Conservation (phyloP, 2,329 filamentous ascomycete genomes). For the Penicillium sp. region DNA sequence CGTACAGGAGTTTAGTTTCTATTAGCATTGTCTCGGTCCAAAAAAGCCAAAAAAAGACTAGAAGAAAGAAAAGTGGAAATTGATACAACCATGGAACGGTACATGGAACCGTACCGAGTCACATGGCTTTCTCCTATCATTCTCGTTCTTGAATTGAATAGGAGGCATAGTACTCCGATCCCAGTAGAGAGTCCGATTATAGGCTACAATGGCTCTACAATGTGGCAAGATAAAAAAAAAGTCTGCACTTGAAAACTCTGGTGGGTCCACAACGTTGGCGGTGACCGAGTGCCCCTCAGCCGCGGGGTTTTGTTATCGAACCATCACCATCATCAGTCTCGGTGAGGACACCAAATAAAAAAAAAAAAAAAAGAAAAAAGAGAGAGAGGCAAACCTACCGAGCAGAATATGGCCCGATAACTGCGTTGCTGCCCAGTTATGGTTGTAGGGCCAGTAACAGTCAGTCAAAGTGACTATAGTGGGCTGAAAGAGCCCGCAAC, state of each 20-base stretch:
- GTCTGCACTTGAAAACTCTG: slow-evolving; percentile 8
- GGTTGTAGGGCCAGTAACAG: slow-evolving; percentile 6
- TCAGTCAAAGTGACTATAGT: slow-evolving; percentile 4
- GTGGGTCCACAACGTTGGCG: slow-evolving; percentile 19
- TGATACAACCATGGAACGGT: slow-evolving; percentile 10
- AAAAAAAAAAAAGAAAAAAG: slow-evolving; percentile 8
- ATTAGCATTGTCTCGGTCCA: background rate
- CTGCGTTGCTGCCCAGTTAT: slow-evolving; percentile 40
- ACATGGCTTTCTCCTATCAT: background rate
- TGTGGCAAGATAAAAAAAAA: slow-evolving; percentile 9
- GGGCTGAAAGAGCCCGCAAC: slow-evolving; percentile 15
- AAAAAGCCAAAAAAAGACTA: background rate
- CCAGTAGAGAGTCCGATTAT: background rate
- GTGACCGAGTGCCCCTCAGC: slow-evolving; percentile 19
- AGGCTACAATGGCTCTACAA: background rate
- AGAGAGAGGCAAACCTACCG: slow-evolving; percentile 2
- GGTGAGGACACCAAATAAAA: background rate
- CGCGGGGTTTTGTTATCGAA: slow-evolving; percentile 11
- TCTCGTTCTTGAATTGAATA: background rate
- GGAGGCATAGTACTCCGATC: background rate
- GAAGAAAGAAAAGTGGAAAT: background rate
- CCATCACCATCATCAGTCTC: too few relatives aligned
- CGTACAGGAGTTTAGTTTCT: slow-evolving; percentile 6
- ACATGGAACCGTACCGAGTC: slow-evolving; percentile 7
- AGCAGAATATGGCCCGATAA: slow-evolving; percentile 15